Percentiles rank a stretch among this genome's conserved stretches.
Conservation (phyloP, 257 asterid genomes). For the Solanum sparsipilum region DNA sequence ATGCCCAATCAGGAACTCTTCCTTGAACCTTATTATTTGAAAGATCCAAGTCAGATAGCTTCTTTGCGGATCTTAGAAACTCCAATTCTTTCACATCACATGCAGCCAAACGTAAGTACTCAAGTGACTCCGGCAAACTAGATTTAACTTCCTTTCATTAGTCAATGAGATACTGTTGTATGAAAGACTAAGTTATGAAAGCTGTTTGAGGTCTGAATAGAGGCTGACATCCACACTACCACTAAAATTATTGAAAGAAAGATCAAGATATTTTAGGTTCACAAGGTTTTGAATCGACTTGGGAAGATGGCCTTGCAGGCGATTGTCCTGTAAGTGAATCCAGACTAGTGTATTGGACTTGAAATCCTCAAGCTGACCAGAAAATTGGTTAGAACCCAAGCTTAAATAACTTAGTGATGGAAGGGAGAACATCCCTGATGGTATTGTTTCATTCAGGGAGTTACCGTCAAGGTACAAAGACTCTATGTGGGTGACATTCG, state of each 20-base stretch:
- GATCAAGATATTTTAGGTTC: background rate
- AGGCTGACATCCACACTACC: background rate
- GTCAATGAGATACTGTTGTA: background rate
- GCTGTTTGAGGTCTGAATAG: background rate
- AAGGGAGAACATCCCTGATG: background rate
- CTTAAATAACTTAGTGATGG: background rate
- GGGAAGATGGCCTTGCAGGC: background rate
- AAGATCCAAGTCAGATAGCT: background rate
- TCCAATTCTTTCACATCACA: background rate
- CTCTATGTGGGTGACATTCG: background rate
- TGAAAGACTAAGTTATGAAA: background rate
- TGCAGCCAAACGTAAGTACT: fast-evolving
- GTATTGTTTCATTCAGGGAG: background rate
- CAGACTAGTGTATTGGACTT: background rate
- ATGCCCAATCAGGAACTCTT: background rate
- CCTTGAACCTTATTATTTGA: background rate
- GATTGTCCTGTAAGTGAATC: background rate
- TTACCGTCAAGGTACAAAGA: background rate
- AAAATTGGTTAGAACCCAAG: background rate
- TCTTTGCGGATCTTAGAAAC: background rate
- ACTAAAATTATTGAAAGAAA: background rate
- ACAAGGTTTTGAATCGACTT: background rate
- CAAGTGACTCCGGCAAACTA: background rate
- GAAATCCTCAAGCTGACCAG: background rate
- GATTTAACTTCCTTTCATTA: background rate